These are phyloP conservation scores for Leccinellum luteum DNA, from an alignment of 768 basidiomycete species.

Conservation along the genomic window DNA sequence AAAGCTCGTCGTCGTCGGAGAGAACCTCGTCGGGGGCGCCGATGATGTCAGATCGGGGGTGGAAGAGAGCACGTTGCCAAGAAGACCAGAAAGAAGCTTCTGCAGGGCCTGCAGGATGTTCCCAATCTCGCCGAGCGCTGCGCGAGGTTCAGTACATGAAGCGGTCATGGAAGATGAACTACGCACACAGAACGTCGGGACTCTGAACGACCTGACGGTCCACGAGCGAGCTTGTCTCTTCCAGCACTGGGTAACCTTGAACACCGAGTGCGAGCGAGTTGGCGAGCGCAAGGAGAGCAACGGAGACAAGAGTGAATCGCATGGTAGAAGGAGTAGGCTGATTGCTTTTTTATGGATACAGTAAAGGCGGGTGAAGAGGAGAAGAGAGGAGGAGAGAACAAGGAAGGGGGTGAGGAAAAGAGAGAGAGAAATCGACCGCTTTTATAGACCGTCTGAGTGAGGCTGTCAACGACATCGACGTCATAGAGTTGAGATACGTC, in stretches of 20 bases:
- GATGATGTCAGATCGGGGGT: neutral
- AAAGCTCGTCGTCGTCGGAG: neutral
- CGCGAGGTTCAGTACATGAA: neutral
- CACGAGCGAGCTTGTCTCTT: slow-evolving; percentile 1
- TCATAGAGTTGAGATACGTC: slow-evolving; percentile 8
- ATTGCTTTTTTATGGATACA: slow-evolving; percentile 14
- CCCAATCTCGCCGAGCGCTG: neutral
- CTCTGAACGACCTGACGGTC: neutral
- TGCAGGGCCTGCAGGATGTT: accelerated
- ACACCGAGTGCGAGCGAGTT: slow-evolving; percentile 14
- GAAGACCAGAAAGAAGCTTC: neutral
- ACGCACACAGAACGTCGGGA: neutral
- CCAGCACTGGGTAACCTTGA: slow-evolving; percentile 15
- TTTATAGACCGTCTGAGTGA: slow-evolving; percentile 18
- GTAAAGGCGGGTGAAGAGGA: slow-evolving; percentile 7
- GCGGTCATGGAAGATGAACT: neutral
- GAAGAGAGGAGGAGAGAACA: neutral
- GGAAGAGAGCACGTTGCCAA: neutral
- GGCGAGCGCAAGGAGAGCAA: slow-evolving; percentile 19
- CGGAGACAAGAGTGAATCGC: slow-evolving; percentile 20
- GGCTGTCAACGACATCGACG: slow-evolving; percentile 7
- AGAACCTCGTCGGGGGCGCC: neutral
- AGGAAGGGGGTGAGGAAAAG: slow-evolving; percentile 13
- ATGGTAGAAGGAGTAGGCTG: slow-evolving; percentile 23
- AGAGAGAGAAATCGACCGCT: neutral